Percentiles rank a stretch among this genome's conserved stretches.
Conservation (phyloP, 208 protist genomes). For the Giardia muris region DNA sequence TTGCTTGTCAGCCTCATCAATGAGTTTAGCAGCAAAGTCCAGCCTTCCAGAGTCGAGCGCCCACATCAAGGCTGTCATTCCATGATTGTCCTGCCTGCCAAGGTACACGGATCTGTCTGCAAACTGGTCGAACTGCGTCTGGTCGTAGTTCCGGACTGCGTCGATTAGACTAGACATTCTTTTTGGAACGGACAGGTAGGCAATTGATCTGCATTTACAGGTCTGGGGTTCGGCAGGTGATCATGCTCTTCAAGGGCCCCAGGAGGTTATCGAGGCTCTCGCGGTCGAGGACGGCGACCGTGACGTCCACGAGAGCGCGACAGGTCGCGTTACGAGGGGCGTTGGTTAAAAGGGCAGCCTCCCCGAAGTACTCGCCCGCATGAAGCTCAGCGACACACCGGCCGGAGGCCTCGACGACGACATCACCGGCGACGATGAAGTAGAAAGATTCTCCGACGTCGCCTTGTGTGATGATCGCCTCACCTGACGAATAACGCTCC, state of each 20-base stretch:
- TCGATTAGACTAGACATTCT: too few relatives aligned
- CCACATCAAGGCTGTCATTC: too few relatives aligned
- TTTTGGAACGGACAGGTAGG: too few relatives aligned
- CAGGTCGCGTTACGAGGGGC: constrained; percentile 3
- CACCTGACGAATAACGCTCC: neutral
- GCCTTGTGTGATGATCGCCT: constrained; percentile 9
- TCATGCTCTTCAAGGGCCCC: neutral
- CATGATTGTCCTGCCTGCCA: too few relatives aligned
- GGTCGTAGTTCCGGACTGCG: too few relatives aligned
- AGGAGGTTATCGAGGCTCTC: neutral
- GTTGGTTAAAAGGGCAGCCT: neutral
- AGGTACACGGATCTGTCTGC: too few relatives aligned
- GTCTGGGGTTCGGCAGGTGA: neutral
- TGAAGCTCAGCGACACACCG: neutral
- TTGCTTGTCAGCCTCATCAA: too few relatives aligned
- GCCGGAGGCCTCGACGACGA: neutral
- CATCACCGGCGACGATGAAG: neutral
- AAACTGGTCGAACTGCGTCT: too few relatives aligned
- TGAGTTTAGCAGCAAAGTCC: too few relatives aligned
- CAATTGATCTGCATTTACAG: too few relatives aligned
- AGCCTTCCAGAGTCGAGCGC: too few relatives aligned
- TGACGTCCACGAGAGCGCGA: neutral
- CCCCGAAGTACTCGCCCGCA: neutral
- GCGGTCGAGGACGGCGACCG: neutral
- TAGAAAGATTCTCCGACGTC: neutral